A percentile compares a stretch with the other conserved stretches of the same genome.
These are phyloP conservation scores for Annona cherimola DNA, from an alignment of 164 flowering plant genomes.

Conservation along the genomic window DNA sequence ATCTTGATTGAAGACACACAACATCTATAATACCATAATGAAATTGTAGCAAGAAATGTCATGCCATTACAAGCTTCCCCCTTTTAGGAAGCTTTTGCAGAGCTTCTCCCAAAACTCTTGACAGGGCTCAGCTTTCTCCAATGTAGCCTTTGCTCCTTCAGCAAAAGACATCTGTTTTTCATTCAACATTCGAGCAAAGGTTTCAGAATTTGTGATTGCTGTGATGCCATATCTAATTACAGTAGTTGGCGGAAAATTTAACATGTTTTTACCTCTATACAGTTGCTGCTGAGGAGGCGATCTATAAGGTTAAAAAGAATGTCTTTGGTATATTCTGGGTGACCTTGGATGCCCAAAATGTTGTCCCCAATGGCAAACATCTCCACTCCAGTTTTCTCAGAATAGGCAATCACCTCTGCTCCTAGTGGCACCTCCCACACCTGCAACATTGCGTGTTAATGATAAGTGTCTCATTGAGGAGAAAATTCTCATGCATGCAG, in stretches of 20 bases:
- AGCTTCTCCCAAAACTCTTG: conserved; percentile 49
- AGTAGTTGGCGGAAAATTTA: not conserved
- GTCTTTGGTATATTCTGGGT: conserved; percentile 78
- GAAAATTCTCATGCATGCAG: no score
- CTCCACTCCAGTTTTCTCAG: conserved; percentile 71
- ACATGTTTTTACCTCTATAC: conserved; percentile 37
- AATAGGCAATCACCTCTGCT: conserved; percentile 57
- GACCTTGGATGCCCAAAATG: conserved; percentile 80
- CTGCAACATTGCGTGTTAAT: conserved; percentile 14
- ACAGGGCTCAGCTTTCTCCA: conserved; percentile 53
- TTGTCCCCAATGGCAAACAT: conserved; percentile 54
- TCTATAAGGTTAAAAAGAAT: conserved; percentile 55
- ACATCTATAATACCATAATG: not conserved
- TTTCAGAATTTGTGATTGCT: not conserved
- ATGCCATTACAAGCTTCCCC: not conserved
- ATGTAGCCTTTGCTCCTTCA: conserved; percentile 36
- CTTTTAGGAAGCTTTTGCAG: conserved; percentile 54
- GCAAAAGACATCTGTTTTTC: conserved; percentile 40
- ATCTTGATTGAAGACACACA: not conserved
- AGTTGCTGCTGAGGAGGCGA: conserved; percentile 38
- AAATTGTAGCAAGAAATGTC: not conserved
- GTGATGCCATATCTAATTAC: not conserved
- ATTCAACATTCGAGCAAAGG: not conserved
- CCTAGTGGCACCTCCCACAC: conserved; percentile 61
- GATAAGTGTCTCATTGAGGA: not conserved